Conservation (phyloP, 768 basidiomycete species). For the Imleria badia region DNA sequence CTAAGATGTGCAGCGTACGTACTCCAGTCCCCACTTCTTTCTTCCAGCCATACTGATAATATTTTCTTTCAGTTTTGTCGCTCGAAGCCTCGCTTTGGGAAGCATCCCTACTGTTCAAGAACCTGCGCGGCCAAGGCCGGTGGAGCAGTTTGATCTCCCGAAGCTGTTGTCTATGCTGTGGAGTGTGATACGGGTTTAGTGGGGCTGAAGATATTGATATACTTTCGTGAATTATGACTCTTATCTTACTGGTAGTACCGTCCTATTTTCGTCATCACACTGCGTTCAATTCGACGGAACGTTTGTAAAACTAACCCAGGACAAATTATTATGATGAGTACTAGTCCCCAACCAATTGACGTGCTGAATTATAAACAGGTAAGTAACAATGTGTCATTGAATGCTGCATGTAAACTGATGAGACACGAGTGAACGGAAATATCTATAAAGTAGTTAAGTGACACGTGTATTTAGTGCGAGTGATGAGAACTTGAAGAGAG, state of each 20-base stretch:
- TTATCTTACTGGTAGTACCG: slow-evolving; percentile 13
- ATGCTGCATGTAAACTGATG: not conserved
- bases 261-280: slow-evolving; percentile 7
- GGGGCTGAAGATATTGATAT: not conserved
- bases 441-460: not conserved
- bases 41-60: slow-evolving; percentile 3
- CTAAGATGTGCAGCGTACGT: slow-evolving; percentile 30
- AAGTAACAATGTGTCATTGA: not conserved
- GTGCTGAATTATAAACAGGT: not conserved
- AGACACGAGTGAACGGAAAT: not conserved
- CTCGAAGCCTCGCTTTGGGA: slow-evolving; percentile 32
- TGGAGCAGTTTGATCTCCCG: slow-evolving; percentile 11
- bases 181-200: not conserved
- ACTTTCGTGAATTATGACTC: slow-evolving; percentile 19
- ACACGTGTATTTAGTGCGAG: not conserved
- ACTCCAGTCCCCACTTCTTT: not conserved
- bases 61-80: slow-evolving; percentile 26
- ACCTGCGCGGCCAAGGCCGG: slow-evolving; percentile 30
- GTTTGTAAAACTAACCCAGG: not conserved
- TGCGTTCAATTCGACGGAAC: not conserved
- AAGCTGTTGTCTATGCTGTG: not conserved
- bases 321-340: not conserved
- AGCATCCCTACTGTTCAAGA: slow-evolving; percentile 34
- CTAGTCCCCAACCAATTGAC: not conserved
- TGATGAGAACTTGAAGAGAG: not conserved